A percentile compares a stretch with the other conserved stretches of the same genome.
These are phyloP conservation scores for Pyrus pyrifolia DNA, from an alignment of 306 rosid species.

Conservation along the genomic window DNA sequence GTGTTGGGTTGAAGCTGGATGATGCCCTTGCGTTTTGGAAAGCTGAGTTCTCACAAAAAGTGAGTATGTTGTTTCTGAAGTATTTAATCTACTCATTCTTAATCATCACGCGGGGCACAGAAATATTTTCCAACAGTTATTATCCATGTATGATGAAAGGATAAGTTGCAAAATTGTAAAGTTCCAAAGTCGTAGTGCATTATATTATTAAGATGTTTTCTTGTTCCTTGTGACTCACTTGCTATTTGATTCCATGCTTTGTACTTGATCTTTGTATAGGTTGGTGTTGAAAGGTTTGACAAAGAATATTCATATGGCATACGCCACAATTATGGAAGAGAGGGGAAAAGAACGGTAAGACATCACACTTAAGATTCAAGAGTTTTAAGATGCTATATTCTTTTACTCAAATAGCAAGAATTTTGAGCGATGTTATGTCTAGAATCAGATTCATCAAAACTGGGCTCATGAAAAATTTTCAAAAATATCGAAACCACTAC, in stretches of 20 bases:
- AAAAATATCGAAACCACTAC: background rate
- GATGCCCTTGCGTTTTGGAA: slow-evolving; percentile 96
- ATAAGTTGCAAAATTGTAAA: background rate
- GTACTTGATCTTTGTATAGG: slow-evolving; percentile 38
- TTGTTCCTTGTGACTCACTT: slow-evolving; percentile 4
- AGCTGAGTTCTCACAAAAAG: slow-evolving; percentile 86
- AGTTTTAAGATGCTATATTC: background rate
- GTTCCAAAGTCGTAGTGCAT: background rate
- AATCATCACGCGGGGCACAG: background rate
- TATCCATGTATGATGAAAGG: background rate
- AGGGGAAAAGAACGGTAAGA: slow-evolving; percentile 92
- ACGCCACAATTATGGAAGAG: slow-evolving; percentile 87
- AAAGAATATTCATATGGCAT: slow-evolving; percentile 79
- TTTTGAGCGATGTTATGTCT: background rate
- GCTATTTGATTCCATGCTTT: background rate
- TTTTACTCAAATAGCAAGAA: background rate
- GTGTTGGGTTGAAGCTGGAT: slow-evolving; percentile 91
- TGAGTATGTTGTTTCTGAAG: slow-evolving; percentile 19
- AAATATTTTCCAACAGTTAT: background rate
- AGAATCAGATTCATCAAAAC: background rate
- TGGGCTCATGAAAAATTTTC: background rate
- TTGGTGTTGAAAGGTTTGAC: slow-evolving; percentile 91
- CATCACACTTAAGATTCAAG: slow-evolving; percentile 8
- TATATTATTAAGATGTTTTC: background rate
- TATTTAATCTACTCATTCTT: background rate